Percentiles rank a stretch among this genome's conserved stretches.
phyloP scores from a whole-genome alignment of 2,329 filamentous ascomycete species.

The Trichophyton simii region DNA sequence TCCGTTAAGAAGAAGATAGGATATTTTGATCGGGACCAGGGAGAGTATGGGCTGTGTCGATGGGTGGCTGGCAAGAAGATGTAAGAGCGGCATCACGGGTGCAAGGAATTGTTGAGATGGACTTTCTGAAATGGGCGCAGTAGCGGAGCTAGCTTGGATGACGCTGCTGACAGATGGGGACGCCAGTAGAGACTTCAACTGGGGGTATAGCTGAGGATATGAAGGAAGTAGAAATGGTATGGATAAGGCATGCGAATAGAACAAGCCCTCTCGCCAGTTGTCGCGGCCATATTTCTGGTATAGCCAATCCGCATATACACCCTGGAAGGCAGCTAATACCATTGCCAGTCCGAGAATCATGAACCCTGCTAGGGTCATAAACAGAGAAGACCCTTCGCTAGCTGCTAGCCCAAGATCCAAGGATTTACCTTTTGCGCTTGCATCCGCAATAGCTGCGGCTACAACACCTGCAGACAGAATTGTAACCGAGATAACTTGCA shows the following conservation, averaged over 20 bases:
- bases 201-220: slow-evolving; percentile 24
- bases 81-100: slow-evolving; percentile 35
- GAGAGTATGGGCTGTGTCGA: slow-evolving; percentile 18
- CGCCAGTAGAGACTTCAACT: slow-evolving; percentile 25
- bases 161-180: slow-evolving; percentile 24
- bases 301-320: slow-evolving; percentile 82
- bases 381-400: slow-evolving; percentile 24
- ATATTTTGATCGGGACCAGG: slow-evolving; percentile 24
- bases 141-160: slow-evolving; percentile 31
- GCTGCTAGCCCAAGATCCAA: slow-evolving; percentile 29
- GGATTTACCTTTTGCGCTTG: slow-evolving; percentile 56
- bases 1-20: slow-evolving; percentile 42
- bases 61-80: slow-evolving; percentile 13
- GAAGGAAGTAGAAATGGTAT: slow-evolving; percentile 33
- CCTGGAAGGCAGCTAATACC: slow-evolving; percentile 83
- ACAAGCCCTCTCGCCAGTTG: slow-evolving; percentile 90
- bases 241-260: slow-evolving; percentile 61
- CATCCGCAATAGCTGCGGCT: slow-evolving; percentile 79
- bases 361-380: slow-evolving; percentile 50
- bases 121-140: slow-evolving; percentile 34
- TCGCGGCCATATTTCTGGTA: slow-evolving; percentile 68
- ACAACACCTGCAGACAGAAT: slow-evolving; percentile 79
- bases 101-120: slow-evolving; percentile 40
- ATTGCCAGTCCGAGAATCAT: slow-evolving; percentile 77
- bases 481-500: slow-evolving; percentile 70